Evolutionary conservation across 805 yeast species (phyloP), one percentile per base, ranked within the genome.

Genomic region (Kodamaea laetipori): DNA sequence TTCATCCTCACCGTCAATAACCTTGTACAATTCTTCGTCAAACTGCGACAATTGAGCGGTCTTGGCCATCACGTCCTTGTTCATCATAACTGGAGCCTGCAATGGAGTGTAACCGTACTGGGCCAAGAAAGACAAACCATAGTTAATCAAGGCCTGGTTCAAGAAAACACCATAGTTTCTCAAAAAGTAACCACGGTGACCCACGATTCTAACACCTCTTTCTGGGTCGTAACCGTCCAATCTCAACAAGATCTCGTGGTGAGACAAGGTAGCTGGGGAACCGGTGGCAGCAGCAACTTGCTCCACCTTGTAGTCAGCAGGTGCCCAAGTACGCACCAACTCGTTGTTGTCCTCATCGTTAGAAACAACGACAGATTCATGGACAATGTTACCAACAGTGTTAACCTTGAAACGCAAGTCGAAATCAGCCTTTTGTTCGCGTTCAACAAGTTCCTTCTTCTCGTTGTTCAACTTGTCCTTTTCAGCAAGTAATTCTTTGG

Each of bases 41-140:
- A 94, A 94, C 63, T 94, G 90, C 27, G 97, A 90, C 66, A 94
- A 82, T 74, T 94, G 99, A 6, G 99, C 99, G 55, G 99, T 94
- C 73, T 88, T 90, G 56, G 98, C 98, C 99, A 94, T 94, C 45
- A 90, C 95, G 46, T 94, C 98, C 73, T 94, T 94, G 82, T 94
- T 94, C 97, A 94, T 89, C 99, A 94, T 94, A 35, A 92, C 97
- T 46, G 99, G 99, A 11, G 99, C 95, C 76, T 94, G 99, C 68
- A 94, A 77, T 51, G 98, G 96, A 43, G 76, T 75, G 76, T 89
- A 94, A 40, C 83, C 90, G 56, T 83, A 80, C 58, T 79, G 71
- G 51, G 87, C 79, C 66, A 94, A 78, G 71, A 89, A 90, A 48
- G 78, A 76, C 63, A 94, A 79, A 56, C 99, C 99, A 63, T 90